Percentiles rank a stretch among this genome's conserved stretches.
Evolutionary conservation across 176 grass and related monocot species (phyloP).

Genomic region (Eragrostis curvula): DNA sequence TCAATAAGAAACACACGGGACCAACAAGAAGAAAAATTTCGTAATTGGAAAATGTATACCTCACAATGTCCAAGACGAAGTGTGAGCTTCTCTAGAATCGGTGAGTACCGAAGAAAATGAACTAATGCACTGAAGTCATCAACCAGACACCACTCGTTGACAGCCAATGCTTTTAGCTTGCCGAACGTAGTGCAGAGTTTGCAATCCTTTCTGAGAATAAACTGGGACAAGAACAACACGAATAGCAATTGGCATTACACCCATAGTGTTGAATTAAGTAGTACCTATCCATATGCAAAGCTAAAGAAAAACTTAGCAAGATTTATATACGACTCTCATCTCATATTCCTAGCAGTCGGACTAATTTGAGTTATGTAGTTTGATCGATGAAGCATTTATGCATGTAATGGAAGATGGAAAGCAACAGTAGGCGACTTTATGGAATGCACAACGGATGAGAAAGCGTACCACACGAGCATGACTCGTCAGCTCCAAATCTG

Average conservation of each 20-base stretch:
- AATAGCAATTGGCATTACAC: not conserved
- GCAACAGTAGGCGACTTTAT: not conserved
- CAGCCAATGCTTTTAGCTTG: not conserved
- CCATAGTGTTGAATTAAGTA: not conserved
- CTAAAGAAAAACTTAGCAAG: too few species aligned
- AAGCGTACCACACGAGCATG: conserved; percentile 7
- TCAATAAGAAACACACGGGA: not conserved
- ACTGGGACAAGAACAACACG: not conserved
- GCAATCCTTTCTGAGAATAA: not conserved
- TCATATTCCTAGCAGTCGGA: too few species aligned
- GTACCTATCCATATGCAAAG: too few species aligned
- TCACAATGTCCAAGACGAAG: not conserved
- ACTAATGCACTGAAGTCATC: not conserved
- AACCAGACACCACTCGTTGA: not conserved
- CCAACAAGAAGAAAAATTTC: not conserved
- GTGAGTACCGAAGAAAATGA: not conserved
- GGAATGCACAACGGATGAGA: not conserved
- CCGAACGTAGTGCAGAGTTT: not conserved
- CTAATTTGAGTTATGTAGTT: too few species aligned
- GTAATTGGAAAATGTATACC: too few species aligned
- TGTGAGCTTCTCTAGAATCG: not conserved
- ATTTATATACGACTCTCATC: too few species aligned
- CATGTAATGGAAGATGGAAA: too few species aligned
- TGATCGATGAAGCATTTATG: not conserved
- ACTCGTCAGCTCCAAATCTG: conserved; percentile 9